Evolutionary conservation across 345 rosid genomes (phyloP).

Genomic region (Rhodamnia rubescens): DNA sequence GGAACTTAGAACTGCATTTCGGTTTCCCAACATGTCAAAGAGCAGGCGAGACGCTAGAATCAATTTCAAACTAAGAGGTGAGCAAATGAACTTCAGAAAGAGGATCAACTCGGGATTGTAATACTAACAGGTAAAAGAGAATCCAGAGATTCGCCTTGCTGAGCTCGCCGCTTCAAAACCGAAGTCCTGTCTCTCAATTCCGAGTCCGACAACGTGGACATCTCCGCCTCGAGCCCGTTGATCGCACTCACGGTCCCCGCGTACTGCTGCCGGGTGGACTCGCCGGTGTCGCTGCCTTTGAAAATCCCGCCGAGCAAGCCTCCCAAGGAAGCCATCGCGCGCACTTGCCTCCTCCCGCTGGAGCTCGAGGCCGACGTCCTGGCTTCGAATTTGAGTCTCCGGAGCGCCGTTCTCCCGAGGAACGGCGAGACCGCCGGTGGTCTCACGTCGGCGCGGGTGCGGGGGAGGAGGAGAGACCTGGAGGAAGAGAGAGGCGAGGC

Average conservation of each 20-base stretch:
- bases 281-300: conserved; percentile 78
- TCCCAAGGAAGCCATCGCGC: conserved; percentile 57
- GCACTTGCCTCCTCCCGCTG: conserved; percentile 13
- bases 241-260: conserved; percentile 36
- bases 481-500: neutral
- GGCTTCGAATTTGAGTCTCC: neutral
- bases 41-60: neutral
- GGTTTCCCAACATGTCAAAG: neutral
- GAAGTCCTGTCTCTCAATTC: conserved; percentile 60
- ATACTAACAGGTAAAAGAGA: conserved; percentile 68
- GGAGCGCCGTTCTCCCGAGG: conserved; percentile 16
- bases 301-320: conserved; percentile 81
- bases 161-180: conserved; percentile 59
- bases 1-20: neutral
- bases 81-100: neutral
- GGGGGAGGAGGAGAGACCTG: neutral
- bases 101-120: neutral
- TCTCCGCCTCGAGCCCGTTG: conserved; percentile 51
- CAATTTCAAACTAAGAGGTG: neutral
- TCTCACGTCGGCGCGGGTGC: neutral
- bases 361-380: conserved; percentile 9
- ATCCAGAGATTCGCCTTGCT: conserved; percentile 70
- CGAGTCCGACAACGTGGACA: conserved; percentile 55
- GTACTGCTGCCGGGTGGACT: conserved; percentile 76
- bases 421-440: conserved; percentile 26